phyloP scores from a whole-genome alignment of 2,329 filamentous ascomycete genomes.

The Botrytis sinoallii region DNA sequence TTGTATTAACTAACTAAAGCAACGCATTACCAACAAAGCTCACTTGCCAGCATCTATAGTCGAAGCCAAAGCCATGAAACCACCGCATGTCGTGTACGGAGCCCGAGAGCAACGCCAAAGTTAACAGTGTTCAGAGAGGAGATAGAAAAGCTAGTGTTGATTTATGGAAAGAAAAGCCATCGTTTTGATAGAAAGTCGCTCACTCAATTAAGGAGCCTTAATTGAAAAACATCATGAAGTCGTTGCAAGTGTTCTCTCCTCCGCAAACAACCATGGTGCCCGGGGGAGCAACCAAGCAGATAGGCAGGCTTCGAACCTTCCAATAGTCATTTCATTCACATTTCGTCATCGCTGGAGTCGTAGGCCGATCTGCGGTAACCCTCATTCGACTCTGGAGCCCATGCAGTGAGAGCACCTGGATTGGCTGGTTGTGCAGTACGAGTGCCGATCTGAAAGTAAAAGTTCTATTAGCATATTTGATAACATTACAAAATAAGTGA shows the following conservation, averaged over 20 bases:
- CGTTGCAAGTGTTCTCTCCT: too few species aligned
- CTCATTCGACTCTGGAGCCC: slow-evolving; percentile 1
- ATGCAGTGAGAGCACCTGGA: not conserved
- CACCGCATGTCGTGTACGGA: not conserved
- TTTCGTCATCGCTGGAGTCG: slow-evolving; percentile 17
- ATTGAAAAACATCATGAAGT: not conserved
- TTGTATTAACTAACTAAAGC: not conserved
- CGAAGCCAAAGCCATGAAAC: not conserved
- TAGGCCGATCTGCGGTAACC: not conserved
- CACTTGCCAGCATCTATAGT: not conserved
- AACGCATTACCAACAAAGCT: not conserved
- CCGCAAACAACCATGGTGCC: not conserved
- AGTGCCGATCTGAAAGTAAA: not conserved
- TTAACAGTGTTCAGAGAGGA: not conserved
- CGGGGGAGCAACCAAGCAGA: not conserved
- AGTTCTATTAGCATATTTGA: not conserved
- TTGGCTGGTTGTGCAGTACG: not conserved
- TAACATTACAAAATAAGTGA: not conserved
- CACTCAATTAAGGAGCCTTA: not conserved
- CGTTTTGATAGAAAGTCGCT: not conserved
- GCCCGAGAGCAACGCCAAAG: too few species aligned
- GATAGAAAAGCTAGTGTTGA: not conserved
- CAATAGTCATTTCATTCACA: not conserved
- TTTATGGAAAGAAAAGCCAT: not conserved
- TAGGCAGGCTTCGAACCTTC: not conserved